These are phyloP conservation scores for Candida sphagnicola DNA, from an alignment of 805 yeast species.

Conservation along the genomic window DNA sequence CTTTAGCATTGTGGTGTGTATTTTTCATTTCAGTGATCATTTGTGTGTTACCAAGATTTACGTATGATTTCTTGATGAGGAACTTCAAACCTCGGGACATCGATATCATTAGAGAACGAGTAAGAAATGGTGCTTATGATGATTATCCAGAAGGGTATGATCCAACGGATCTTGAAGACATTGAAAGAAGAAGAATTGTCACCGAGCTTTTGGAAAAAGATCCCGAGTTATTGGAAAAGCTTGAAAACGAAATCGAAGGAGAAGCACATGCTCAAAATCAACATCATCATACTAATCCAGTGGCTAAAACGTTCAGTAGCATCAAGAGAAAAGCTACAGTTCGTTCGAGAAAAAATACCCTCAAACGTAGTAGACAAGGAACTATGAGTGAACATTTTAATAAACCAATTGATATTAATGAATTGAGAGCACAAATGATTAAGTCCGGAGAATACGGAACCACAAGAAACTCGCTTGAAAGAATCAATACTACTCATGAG, in stretches of 20 bases:
- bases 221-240: conserved; percentile 29
- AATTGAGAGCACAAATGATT: conserved; percentile 37
- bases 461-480: conserved; percentile 31
- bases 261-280: conserved; percentile 6
- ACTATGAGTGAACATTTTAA: conserved; percentile 24
- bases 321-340: conserved; percentile 31
- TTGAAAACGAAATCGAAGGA: conserved; percentile 25
- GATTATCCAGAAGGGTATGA: conserved; percentile 48
- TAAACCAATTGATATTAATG: conserved; percentile 29
- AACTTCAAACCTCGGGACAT: conserved; percentile 61
- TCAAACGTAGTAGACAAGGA: conserved; percentile 11
- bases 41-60: conserved; percentile 60
- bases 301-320: conserved; percentile 28
- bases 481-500: conserved; percentile 43
- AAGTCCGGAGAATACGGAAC: conserved; percentile 32
- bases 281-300: conserved; percentile 14
- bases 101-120: conserved; percentile 67
- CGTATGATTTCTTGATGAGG: conserved; percentile 44
- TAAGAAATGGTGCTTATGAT: conserved; percentile 47
- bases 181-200: conserved; percentile 35
- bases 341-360: conserved; percentile 20
- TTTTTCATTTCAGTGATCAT: conserved; percentile 51
- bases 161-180: conserved; percentile 46
- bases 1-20: conserved; percentile 62
- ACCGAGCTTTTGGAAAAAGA: conserved; percentile 28